phyloP scores from a whole-genome alignment of 2,329 filamentous ascomycete species.

The Colletotrichum coccodes region DNA sequence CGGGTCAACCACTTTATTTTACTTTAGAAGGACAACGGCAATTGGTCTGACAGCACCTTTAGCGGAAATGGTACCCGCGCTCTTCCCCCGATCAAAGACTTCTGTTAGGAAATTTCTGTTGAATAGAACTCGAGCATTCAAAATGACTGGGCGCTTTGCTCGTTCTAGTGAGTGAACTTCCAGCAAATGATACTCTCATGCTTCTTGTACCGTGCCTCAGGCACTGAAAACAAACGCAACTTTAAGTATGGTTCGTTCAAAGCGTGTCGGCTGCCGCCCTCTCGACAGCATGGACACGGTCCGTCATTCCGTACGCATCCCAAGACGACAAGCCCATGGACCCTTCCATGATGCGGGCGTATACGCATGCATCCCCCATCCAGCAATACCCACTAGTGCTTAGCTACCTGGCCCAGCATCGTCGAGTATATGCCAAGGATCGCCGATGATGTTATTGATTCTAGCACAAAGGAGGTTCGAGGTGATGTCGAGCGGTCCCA shows the following conservation, averaged over 20 bases:
- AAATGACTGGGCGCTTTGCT: no score
- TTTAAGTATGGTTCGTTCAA: no score
- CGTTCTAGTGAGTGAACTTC: no score
- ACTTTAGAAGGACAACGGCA: neutral
- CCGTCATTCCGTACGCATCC: neutral
- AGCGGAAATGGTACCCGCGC: neutral
- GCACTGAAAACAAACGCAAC: no score
- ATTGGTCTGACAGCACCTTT: neutral
- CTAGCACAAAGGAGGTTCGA: neutral
- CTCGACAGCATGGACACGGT: neutral
- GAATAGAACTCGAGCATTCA: no score
- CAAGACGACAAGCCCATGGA: neutral
- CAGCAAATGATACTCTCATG: no score
- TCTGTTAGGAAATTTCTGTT: neutral
- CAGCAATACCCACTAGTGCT: neutral
- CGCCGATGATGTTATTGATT: neutral
- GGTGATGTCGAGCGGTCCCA: no score
- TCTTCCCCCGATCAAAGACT: neutral
- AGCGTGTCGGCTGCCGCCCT: no score
- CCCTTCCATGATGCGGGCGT: slow-evolving; percentile 3
- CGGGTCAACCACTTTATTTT: neutral
- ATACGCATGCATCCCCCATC: slow-evolving; percentile 1
- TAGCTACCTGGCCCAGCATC: neutral
- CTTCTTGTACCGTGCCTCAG: no score
- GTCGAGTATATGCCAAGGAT: neutral